Conservation (phyloP, 257 asterid genomes). For the Linderniella brevidens region DNA sequence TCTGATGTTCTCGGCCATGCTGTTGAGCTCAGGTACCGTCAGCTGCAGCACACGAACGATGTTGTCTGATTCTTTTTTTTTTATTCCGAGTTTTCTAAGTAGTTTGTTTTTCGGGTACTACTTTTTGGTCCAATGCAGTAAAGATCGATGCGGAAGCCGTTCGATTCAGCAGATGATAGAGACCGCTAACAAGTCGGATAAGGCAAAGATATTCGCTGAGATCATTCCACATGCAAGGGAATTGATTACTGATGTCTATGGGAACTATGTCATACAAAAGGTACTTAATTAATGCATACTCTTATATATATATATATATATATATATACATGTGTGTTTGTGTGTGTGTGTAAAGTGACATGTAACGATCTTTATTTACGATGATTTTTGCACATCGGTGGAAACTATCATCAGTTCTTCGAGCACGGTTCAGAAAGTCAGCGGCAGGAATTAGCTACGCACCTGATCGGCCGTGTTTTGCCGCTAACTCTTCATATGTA, state of each 20-base stretch:
- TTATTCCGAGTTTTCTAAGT: too few species aligned
- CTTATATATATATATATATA: too few species aligned
- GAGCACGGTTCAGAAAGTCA: slow-evolving; percentile 79
- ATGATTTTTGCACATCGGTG: too few species aligned
- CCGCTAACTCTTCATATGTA: slow-evolving; percentile 85
- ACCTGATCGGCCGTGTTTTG: slow-evolving; percentile 67
- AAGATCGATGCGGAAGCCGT: slow-evolving; percentile 70
- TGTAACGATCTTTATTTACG: too few species aligned
- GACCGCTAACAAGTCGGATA: slow-evolving; percentile 55
- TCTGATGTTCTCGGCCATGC: slow-evolving; percentile 46
- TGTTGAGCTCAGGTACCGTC: slow-evolving; percentile 55
- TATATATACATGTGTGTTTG: too few species aligned
- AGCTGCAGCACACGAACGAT: too few species aligned
- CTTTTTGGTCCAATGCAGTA: slow-evolving; percentile 25
- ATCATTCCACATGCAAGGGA: slow-evolving; percentile 57
- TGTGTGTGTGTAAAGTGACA: too few species aligned
- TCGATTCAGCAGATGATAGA: slow-evolving; percentile 30
- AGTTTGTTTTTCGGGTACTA: not conserved
- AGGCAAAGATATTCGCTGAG: slow-evolving; percentile 44
- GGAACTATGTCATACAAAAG: slow-evolving; percentile 89
- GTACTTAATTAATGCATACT: slow-evolving; percentile 17
- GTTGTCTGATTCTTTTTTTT: too few species aligned
- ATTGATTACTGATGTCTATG: slow-evolving; percentile 76
- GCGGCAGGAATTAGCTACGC: slow-evolving; percentile 56
- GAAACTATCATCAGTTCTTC: slow-evolving; percentile 45